These are phyloP conservation scores for Peronospora farinosa DNA, from an alignment of 352 stramenopile genomes.

Conservation along the genomic window DNA sequence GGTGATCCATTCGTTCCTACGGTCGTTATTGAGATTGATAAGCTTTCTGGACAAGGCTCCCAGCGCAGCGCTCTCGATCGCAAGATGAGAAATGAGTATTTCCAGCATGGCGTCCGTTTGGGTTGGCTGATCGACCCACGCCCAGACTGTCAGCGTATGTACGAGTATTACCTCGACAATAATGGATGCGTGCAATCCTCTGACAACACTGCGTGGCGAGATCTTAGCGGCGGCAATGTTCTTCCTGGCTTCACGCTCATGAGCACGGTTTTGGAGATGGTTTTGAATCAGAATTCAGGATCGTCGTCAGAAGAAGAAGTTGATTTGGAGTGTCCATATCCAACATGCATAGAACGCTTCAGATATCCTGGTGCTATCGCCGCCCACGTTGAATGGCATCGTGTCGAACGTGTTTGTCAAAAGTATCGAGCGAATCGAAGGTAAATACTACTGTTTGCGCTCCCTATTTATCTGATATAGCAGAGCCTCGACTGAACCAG, in stretches of 20 bases:
- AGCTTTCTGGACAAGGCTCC: constrained; percentile 3
- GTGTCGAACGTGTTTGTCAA: not conserved
- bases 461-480: too few species aligned
- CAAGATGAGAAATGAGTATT: constrained; percentile 12
- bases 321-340: constrained; percentile 11
- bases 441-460: not conserved
- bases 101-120: too few species aligned
- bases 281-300: constrained; percentile 9
- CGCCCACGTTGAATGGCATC: constrained; percentile 17
- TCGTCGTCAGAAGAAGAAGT: constrained; percentile 21
- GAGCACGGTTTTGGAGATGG: constrained; percentile 5
- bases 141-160: too few species aligned
- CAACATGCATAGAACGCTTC: constrained; percentile 6
- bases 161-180: too few species aligned
- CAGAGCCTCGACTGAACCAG: too few species aligned
- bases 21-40: constrained; percentile 5
- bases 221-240: constrained; percentile 21
- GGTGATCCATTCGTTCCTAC: constrained; percentile 17
- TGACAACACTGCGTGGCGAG: constrained; percentile 14
- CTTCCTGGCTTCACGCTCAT: constrained; percentile 19
- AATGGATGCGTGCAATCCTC: constrained; percentile 8
- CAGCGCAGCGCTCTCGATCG: constrained; percentile 5
- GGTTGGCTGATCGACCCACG: too few species aligned
- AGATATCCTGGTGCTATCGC: constrained; percentile 1
- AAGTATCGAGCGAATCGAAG: not conserved